phyloP scores from a whole-genome alignment of 2,329 filamentous ascomycete species.

The Zymoseptoria crescenta region DNA sequence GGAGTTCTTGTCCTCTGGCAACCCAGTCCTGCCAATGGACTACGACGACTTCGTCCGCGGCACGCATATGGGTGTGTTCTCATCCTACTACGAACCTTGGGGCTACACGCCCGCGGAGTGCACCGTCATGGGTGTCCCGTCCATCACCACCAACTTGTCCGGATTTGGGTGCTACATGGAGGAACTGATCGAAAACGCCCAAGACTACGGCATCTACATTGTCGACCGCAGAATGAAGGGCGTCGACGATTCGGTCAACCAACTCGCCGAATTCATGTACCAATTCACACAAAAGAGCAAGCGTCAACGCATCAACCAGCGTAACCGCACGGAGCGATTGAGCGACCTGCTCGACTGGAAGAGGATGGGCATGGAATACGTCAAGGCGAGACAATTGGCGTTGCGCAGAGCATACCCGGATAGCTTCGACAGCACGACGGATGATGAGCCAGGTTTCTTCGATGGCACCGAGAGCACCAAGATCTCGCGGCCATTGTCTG shows the following conservation, averaged over 20 bases:
- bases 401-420: constrained; percentile 83
- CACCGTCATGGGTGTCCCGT: constrained; percentile 97
- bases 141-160: constrained; percentile 95
- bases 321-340: constrained; percentile 89
- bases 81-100: constrained; percentile 99
- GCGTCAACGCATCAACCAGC: constrained; percentile 95
- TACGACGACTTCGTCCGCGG: constrained; percentile 98
- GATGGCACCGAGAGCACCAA: constrained; percentile 79
- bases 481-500: constrained; percentile 88
- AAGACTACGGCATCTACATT: constrained; percentile 98
- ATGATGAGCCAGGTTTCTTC: constrained; percentile 76
- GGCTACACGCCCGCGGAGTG: constrained; percentile 97
- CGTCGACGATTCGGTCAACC: constrained; percentile 94
- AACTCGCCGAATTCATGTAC: constrained; percentile 85
- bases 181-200: constrained; percentile 94
- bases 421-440: constrained; percentile 67
- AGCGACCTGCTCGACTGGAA: constrained; percentile 98
- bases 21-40: constrained; percentile 89
- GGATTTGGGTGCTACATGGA: constrained; percentile 99
- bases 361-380: constrained; percentile 98
- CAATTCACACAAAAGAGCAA: constrained; percentile 91
- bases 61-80: constrained; percentile 89
- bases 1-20: constrained; percentile 91
- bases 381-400: constrained; percentile 91
- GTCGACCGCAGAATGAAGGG: constrained; percentile 93